phyloP scores from a whole-genome alignment of 1,284 basidiomycete species.

The Cutaneotrichosporon mucoides region DNA sequence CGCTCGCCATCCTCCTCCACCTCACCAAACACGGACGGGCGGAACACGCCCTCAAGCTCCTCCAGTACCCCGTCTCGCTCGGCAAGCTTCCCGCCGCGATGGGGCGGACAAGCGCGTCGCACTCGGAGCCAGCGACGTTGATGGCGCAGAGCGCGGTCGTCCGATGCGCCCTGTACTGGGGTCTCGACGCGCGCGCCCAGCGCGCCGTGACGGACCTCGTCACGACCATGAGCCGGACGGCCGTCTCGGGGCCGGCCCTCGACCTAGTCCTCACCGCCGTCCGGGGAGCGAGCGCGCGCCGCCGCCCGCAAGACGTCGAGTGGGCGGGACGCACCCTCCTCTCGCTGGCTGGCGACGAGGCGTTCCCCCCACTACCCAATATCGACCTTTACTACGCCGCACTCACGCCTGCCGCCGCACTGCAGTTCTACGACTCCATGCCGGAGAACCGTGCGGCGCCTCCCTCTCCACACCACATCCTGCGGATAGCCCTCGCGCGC shows the following conservation, averaged over 20 bases:
- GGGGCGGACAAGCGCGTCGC: slow-evolving; percentile 5
- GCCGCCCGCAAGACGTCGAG: neutral
- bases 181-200: slow-evolving; percentile 11
- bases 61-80: slow-evolving; percentile 22
- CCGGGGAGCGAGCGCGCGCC: slow-evolving; percentile 5
- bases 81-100: slow-evolving; percentile 18
- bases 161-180: slow-evolving; percentile 14
- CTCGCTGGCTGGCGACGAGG: slow-evolving; percentile 8
- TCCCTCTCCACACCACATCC: slow-evolving; percentile 5
- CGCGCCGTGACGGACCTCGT: slow-evolving; percentile 17
- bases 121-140: slow-evolving; percentile 17
- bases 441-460: slow-evolving; percentile 3
- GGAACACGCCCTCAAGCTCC: slow-evolving; percentile 16
- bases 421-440: slow-evolving; percentile 13
- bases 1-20: slow-evolving; percentile 21
- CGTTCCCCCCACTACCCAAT: slow-evolving; percentile 13
- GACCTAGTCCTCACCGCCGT: slow-evolving; percentile 14
- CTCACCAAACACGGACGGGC: slow-evolving; percentile 6
- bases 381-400: slow-evolving; percentile 10
- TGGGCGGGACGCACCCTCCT: slow-evolving; percentile 13
- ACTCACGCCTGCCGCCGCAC: slow-evolving; percentile 1
- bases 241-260: neutral
- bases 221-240: slow-evolving; percentile 12
- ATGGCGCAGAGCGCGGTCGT: slow-evolving; percentile 18
- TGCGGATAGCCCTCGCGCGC: slow-evolving; percentile 10